Percentiles rank a stretch among this genome's conserved stretches.
These are phyloP conservation scores for Catenaria anguillulae DNA, from an alignment of 371 early-diverging fungal species.

Conservation along the genomic window DNA sequence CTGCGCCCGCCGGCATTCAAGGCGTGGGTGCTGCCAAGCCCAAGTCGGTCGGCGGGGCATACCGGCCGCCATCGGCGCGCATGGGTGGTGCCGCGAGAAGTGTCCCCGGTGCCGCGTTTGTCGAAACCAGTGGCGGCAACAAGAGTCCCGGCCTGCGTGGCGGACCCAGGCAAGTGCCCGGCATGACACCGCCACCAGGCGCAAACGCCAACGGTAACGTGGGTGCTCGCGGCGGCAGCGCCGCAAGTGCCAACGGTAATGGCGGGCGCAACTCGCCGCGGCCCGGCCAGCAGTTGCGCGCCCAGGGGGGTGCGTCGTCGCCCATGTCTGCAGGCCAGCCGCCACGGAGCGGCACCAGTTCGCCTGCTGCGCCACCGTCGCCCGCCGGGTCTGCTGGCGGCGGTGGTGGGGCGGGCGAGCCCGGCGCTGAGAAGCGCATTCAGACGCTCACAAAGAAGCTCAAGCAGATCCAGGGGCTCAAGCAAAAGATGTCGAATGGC, in stretches of 20 bases:
- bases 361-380: too few species aligned
- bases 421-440: constrained; percentile 54
- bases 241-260: too few species aligned
- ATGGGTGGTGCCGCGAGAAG: background rate
- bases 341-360: too few species aligned
- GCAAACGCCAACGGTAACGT: too few species aligned
- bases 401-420: too few species aligned
- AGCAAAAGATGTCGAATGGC: constrained; percentile 56
- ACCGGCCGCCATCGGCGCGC: constrained; percentile 59
- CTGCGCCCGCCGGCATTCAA: constrained; percentile 17
- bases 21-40: constrained; percentile 7
- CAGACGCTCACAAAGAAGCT: constrained; percentile 75
- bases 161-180: constrained; percentile 7
- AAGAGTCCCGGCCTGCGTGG: constrained; percentile 2
- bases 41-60: constrained; percentile 3
- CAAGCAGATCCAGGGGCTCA: constrained; percentile 69
- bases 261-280: too few species aligned
- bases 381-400: too few species aligned
- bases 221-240: too few species aligned
- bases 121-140: too few species aligned
- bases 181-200: constrained; percentile 25
- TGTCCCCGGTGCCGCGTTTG: constrained; percentile 4
- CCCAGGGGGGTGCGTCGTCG: too few species aligned
- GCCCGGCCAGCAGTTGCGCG: too few species aligned
- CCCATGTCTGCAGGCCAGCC: too few species aligned